A percentile compares a stretch with the other conserved stretches of the same genome.
Evolutionary conservation across 208 protist genomes (phyloP).

Genomic region (Crithidia fasciculata): DNA sequence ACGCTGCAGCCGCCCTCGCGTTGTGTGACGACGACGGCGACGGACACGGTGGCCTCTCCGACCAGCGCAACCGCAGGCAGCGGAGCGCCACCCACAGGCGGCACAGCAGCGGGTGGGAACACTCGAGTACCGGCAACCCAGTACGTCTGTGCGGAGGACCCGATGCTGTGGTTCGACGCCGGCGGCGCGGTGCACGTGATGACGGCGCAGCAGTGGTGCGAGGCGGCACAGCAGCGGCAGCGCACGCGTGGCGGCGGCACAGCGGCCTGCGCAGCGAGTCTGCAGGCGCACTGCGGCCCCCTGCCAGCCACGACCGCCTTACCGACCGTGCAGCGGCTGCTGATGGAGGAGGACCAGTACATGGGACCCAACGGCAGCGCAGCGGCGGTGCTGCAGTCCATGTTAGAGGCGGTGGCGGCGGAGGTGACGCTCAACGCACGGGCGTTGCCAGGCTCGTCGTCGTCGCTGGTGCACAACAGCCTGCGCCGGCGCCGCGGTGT

Average conservation of each 20-base stretch:
- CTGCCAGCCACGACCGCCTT: constrained; percentile 49
- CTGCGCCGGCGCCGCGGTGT: constrained; percentile 28
- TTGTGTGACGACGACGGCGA: background rate
- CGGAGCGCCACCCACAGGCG: background rate
- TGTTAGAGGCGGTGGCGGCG: constrained; percentile 27
- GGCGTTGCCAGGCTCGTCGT: constrained; percentile 15
- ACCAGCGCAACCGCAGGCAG: background rate
- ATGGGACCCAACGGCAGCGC: constrained; percentile 31
- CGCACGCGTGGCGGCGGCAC: background rate
- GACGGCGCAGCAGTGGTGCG: constrained; percentile 26
- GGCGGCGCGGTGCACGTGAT: constrained; percentile 16
- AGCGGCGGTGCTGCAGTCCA: constrained; percentile 20
- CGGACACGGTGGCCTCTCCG: background rate
- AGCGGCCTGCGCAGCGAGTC: too few species aligned
- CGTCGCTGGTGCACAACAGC: constrained; percentile 20
- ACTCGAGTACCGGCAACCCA: constrained; percentile 25
- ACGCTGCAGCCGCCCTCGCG: constrained; percentile 19
- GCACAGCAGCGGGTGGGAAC: background rate
- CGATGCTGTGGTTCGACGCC: constrained; percentile 33
- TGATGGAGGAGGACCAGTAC: constrained; percentile 31
- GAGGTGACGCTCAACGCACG: constrained; percentile 26
- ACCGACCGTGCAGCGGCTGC: constrained; percentile 41
- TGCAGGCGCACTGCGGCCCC: constrained; percentile 28
- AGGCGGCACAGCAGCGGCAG: constrained; percentile 5
- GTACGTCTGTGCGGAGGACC: constrained; percentile 31